Percentiles rank a stretch among this genome's conserved stretches.
Conservation (phyloP, 2,329 filamentous ascomycete species). For the Calonectria fujianensis region DNA sequence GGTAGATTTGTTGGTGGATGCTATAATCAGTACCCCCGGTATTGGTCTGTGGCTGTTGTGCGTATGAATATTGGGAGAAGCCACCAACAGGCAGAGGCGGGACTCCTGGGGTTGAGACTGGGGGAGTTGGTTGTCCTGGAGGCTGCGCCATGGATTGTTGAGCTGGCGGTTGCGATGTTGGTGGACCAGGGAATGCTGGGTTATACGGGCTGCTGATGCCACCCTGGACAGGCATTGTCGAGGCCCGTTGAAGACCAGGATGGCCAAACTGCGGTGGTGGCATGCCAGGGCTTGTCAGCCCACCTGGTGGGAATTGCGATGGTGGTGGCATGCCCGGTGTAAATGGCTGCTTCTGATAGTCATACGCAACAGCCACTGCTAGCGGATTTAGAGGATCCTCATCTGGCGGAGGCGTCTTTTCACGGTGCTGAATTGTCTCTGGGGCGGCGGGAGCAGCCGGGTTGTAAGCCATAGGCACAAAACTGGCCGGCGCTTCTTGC, state of each 20-base stretch:
- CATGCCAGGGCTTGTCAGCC: constrained; percentile 64
- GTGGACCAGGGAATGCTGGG: constrained; percentile 66
- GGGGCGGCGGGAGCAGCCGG: constrained; percentile 85
- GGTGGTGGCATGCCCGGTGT: constrained; percentile 71
- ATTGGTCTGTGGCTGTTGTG: constrained; percentile 52
- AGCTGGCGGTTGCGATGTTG: constrained; percentile 61
- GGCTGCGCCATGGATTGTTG: constrained; percentile 50
- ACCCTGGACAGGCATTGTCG: constrained; percentile 70
- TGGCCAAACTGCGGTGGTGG: constrained; percentile 69
- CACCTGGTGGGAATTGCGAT: constrained; percentile 65
- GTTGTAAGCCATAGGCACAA: constrained; percentile 83
- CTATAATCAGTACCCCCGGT: constrained; percentile 67
- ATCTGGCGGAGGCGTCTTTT: constrained; percentile 86
- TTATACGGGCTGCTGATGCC: constrained; percentile 66
- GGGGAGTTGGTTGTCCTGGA: constrained; percentile 57
- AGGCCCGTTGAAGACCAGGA: constrained; percentile 67
- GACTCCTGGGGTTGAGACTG: constrained; percentile 60
- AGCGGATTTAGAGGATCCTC: constrained; percentile 77
- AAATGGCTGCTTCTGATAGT: constrained; percentile 73
- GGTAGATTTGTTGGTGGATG: constrained; percentile 82
- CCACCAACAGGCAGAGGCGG: constrained; percentile 70
- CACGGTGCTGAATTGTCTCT: constrained; percentile 81
- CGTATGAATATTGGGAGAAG: constrained; percentile 73
- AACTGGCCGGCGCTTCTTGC: constrained; percentile 55
- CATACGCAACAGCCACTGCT: constrained; percentile 74